A percentile compares a stretch with the other conserved stretches of the same genome.
Evolutionary conservation across 1,284 basidiomycete genomes (phyloP).

Genomic region (Sanghuangporus sanghuang): DNA sequence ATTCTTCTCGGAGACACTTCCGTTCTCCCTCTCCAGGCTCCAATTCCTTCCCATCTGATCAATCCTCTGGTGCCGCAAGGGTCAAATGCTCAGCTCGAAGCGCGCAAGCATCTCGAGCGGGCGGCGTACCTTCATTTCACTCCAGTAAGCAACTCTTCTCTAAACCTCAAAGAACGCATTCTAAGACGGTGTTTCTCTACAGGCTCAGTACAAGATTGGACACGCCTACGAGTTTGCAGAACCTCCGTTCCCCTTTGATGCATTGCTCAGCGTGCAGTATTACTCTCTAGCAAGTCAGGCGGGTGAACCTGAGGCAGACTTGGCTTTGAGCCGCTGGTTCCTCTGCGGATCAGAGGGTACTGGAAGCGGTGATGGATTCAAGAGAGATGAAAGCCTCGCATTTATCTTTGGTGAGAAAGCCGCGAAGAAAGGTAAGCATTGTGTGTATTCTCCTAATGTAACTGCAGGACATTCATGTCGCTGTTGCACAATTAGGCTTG

Average conservation of each 20-base stretch:
- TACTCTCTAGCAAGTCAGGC: constrained; percentile 83
- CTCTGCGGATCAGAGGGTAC: constrained; percentile 75
- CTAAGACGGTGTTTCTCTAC: not conserved
- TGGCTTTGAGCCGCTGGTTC: constrained; percentile 96
- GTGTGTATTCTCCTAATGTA: not conserved
- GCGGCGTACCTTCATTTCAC: constrained; percentile 85
- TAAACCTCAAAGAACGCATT: not conserved
- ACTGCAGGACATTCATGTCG: not conserved
- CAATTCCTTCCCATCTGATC: constrained; percentile 50
- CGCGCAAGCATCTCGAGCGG: constrained; percentile 64
- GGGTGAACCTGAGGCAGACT: constrained; percentile 89
- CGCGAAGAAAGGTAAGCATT: constrained; percentile 52
- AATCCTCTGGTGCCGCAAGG: constrained; percentile 43
- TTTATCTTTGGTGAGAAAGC: constrained; percentile 92
- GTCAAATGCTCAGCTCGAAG: constrained; percentile 39
- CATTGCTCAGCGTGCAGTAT: constrained; percentile 88
- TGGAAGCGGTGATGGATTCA: constrained; percentile 44
- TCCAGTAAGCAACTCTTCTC: constrained; percentile 54
- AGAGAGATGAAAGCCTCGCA: constrained; percentile 86
- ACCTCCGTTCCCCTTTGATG: constrained; percentile 82
- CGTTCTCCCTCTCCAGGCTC: constrained; percentile 32
- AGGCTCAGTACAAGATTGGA: constrained; percentile 72
- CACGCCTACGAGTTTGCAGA: constrained; percentile 81
- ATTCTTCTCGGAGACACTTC: constrained; percentile 66
- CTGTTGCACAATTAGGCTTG: constrained; percentile 28